A percentile compares a stretch with the other conserved stretches of the same genome.
Evolutionary conservation across 2,329 filamentous ascomycete genomes (phyloP).

Genomic region (Alternaria solani): DNA sequence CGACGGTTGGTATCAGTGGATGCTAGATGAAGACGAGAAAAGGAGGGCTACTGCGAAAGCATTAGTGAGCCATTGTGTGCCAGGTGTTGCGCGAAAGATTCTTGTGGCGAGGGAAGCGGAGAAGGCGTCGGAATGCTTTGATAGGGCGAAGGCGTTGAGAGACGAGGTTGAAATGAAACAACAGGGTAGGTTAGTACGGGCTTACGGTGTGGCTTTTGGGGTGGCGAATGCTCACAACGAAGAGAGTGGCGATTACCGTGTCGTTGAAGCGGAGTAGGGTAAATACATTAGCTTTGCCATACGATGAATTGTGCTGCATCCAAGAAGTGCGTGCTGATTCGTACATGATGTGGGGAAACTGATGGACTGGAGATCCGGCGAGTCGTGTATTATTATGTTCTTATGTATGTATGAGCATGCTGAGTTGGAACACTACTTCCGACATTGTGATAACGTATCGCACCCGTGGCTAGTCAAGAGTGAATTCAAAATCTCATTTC

Average conservation of each 20-base stretch:
- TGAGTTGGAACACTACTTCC: too few species aligned
- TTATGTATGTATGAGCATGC: too few species aligned
- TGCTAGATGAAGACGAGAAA: slow-evolving; percentile 2
- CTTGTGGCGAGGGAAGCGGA: not conserved
- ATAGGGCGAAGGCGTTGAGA: not conserved
- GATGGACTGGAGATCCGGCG: too few species aligned
- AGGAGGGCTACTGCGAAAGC: slow-evolving; percentile 7
- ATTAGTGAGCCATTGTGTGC: not conserved
- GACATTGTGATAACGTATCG: not conserved
- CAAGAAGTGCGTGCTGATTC: not conserved
- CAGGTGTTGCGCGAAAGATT: slow-evolving; percentile 9
- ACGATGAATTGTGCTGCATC: not conserved
- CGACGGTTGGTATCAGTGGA: slow-evolving; percentile 23
- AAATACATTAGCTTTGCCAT: not conserved
- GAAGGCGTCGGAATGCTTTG: not conserved
- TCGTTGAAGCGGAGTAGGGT: not conserved
- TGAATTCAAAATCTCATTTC: not conserved
- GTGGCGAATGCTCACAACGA: not conserved
- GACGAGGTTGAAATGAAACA: not conserved
- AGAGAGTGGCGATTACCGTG: not conserved
- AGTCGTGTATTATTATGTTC: too few species aligned
- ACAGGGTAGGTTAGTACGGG: not conserved
- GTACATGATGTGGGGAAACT: not conserved
- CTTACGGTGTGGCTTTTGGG: not conserved
- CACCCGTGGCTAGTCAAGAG: not conserved